Evolutionary conservation across 495 filamentous ascomycete species (phyloP).

Genomic region (Hypoxylon crocopeplum): DNA sequence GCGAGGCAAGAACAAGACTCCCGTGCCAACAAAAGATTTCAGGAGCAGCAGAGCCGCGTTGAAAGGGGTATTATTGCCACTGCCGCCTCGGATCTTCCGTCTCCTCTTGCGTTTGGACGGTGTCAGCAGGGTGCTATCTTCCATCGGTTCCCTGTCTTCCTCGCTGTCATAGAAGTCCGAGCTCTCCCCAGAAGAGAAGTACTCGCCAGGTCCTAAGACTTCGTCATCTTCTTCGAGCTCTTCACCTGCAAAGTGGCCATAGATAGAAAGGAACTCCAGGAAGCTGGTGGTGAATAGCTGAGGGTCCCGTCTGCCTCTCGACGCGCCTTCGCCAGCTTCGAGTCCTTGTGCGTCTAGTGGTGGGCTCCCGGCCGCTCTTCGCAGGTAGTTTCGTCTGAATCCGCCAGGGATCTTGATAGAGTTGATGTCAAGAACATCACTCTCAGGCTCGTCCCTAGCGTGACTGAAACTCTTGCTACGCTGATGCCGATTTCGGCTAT

Average conservation of each 20-base stretch:
- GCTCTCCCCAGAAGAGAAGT: conserved; percentile 75
- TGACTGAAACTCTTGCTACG: conserved; percentile 88
- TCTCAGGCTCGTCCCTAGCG: conserved; percentile 75
- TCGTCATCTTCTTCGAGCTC: conserved; percentile 96
- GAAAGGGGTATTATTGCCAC: conserved; percentile 73
- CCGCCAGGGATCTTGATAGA: conserved; percentile 91
- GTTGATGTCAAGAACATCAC: conserved; percentile 79
- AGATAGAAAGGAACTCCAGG: conserved; percentile 91
- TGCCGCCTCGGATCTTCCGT: conserved; percentile 71
- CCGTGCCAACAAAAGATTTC: conserved; percentile 97
- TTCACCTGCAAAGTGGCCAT: conserved; percentile 97
- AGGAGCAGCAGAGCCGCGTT: conserved; percentile 82
- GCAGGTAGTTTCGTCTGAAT: conserved; percentile 86
- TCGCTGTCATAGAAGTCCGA: conserved; percentile 58
- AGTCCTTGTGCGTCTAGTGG: conserved; percentile 52
- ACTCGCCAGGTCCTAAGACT: conserved; percentile 80
- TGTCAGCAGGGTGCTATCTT: conserved; percentile 80
- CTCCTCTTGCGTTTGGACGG: conserved; percentile 73
- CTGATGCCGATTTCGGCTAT: conserved; percentile 62
- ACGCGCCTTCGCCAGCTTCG: conserved; percentile 48
- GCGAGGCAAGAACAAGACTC: conserved; percentile 93
- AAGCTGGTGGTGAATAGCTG: conserved; percentile 87
- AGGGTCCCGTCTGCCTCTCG: conserved; percentile 52
- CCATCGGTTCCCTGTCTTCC: conserved; percentile 75
- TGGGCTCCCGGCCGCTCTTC: conserved; percentile 69